These are phyloP conservation scores for Spirogloea muscicola DNA, from an alignment of 139 green algal species.

Conservation along the genomic window DNA sequence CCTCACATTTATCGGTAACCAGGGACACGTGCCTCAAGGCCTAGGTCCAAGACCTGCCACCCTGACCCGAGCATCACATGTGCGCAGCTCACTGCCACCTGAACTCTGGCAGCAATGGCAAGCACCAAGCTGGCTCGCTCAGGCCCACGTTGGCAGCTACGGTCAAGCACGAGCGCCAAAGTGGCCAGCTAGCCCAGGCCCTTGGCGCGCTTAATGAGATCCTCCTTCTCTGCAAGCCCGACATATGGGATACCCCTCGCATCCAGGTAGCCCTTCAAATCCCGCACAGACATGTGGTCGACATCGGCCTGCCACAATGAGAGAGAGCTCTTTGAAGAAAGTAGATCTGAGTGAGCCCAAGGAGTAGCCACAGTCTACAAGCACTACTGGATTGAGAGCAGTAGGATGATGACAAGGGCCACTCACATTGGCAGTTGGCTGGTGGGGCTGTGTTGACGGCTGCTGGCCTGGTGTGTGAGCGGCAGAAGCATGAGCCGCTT, in stretches of 20 bases:
- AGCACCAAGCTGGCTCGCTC: no score
- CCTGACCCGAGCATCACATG: no score
- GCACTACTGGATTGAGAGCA: neutral
- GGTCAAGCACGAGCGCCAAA: no score
- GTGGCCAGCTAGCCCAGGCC: no score
- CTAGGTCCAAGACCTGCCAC: no score
- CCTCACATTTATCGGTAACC: no score
- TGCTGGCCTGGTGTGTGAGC: neutral
- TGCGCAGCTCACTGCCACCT: no score
- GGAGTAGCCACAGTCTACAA: neutral
- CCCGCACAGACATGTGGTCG: constrained; percentile 3
- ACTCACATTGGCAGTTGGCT: neutral
- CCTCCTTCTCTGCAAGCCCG: neutral
- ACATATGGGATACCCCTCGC: neutral
- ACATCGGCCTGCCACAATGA: neutral
- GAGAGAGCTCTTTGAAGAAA: neutral
- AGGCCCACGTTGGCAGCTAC: no score
- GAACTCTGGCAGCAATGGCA: no score
- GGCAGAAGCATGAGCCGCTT: no score
- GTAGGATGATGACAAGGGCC: neutral
- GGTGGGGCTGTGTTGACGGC: neutral
- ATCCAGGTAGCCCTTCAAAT: constrained; percentile 6
- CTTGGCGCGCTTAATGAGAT: neutral
- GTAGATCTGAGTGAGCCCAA: neutral
- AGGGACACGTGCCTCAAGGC: no score